Evolutionary conservation across 1,284 basidiomycete species (phyloP).

Genomic region (Anthracocystis setariae): DNA sequence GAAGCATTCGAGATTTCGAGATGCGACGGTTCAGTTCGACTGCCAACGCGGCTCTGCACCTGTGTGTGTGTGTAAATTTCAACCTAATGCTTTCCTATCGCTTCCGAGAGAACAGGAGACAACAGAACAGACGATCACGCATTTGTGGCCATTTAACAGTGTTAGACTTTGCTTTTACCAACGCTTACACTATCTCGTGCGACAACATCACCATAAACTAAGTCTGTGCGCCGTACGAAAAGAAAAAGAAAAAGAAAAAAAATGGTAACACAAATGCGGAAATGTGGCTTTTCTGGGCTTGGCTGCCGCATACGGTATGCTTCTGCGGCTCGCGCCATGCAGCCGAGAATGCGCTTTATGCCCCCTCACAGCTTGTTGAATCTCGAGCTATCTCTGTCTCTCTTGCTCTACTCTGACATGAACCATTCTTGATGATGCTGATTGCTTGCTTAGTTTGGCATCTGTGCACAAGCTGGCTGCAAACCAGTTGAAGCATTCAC

Average conservation of each 20-base stretch:
- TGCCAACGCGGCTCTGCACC: neutral
- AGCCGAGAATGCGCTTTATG: no score
- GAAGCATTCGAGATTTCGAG: conserved; percentile 1
- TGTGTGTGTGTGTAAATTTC: neutral
- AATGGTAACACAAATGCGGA: conserved; percentile 2
- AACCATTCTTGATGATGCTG: no score
- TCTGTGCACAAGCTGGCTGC: no score
- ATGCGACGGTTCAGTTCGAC: neutral
- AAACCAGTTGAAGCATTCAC: no score
- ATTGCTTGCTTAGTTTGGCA: no score
- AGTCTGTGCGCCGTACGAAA: neutral
- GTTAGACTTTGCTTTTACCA: neutral
- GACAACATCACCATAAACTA: neutral
- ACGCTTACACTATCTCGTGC: neutral
- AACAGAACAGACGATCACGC: neutral
- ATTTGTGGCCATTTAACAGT: neutral
- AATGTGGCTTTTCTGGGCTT: neutral
- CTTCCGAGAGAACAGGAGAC: no score
- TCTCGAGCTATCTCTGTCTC: no score
- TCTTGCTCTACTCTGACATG: no score
- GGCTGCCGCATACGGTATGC: no score
- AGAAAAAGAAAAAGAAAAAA: no score
- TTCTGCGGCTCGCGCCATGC: no score
- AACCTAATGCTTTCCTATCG: conserved; percentile 1
- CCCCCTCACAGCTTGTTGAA: no score